A percentile compares a stretch with the other conserved stretches of the same genome.
Evolutionary conservation across 208 protist species (phyloP).

Genomic region (Trypanosoma caninum): DNA sequence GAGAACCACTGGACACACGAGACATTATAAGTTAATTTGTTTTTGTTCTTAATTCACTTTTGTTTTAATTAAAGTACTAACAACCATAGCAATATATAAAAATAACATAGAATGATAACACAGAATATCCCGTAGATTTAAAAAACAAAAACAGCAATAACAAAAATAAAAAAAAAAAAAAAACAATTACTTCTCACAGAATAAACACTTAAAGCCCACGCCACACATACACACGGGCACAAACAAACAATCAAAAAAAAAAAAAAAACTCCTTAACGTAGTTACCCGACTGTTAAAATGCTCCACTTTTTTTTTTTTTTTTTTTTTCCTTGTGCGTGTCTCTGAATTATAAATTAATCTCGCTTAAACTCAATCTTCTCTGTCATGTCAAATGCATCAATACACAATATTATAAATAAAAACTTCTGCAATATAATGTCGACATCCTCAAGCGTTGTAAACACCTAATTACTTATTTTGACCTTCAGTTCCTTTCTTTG

Average conservation of each 20-base stretch:
- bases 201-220: too few species aligned
- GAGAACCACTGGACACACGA: conserved; percentile 24
- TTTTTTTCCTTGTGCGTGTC: neutral
- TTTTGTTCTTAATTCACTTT: conserved; percentile 6
- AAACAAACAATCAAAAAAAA: too few species aligned
- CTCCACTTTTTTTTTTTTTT: neutral
- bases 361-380: too few species aligned
- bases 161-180: neutral
- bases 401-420: neutral
- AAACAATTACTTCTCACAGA: too few species aligned
- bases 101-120: neutral
- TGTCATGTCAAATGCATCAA: too few species aligned
- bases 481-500: too few species aligned
- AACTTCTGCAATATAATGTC: neutral
- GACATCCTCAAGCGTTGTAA: too few species aligned
- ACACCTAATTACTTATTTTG: too few species aligned
- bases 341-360: too few species aligned
- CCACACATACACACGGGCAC: too few species aligned
- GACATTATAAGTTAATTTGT: conserved; percentile 21
- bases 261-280: neutral
- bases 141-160: neutral
- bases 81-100: too few species aligned
- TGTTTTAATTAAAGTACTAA: neutral
- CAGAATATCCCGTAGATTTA: too few species aligned
- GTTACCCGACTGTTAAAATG: neutral